Base-by-base conservation (phyloP, 2,329 filamentous ascomycete species). In the Exutisphaerella laricina region DNA sequence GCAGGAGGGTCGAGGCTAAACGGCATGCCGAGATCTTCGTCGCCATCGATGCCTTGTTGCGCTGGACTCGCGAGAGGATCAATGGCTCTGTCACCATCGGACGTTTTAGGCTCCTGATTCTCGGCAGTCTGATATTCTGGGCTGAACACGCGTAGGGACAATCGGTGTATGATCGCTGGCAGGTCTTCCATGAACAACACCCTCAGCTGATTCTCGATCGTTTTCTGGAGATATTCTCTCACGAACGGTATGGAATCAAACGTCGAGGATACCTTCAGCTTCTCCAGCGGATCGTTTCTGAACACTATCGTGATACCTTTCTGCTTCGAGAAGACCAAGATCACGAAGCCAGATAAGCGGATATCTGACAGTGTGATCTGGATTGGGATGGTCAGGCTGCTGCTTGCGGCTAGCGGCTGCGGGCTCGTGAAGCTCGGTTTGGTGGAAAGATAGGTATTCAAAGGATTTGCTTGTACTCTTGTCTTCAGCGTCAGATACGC, bases 201-300 rank as follows among this genome's bases (percentile, higher is more conserved):
- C 21, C 92, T 82, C 48, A 98, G 70, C 66, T 97, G 92, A 39
- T 80, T 85, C 68, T 98, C 92, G 57, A 98, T 98, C 48, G 90
- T 94, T 63, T 87, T 85, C 62, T 98, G 92, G 43, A 98, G 72
- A 65, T 97, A 97, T 66, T 98, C 89, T 55, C 92, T 84, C 50
- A 98, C 92, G 61, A 98, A 98, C 32, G 92, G 90, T 59, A 98
- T 98, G 9, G 90, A 95, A 70, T 98, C 92, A 66, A 98, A 98
- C 32, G 92, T 98, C 55, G 90, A 97, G 1, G 90, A 97, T 54
- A 98, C 92, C 71, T 96, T 97, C 59, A 98, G 80, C 4, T 90
- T 96, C 64, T 98, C 92, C 49, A 98, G 80, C 4, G 92, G 92
- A 63, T 98, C 92, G 76, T 98, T 97, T 58, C 92, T 84, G 65